These are phyloP conservation scores for Yamadazyma aaseri DNA, from an alignment of 1,139 yeast species.

Conservation along the genomic window DNA sequence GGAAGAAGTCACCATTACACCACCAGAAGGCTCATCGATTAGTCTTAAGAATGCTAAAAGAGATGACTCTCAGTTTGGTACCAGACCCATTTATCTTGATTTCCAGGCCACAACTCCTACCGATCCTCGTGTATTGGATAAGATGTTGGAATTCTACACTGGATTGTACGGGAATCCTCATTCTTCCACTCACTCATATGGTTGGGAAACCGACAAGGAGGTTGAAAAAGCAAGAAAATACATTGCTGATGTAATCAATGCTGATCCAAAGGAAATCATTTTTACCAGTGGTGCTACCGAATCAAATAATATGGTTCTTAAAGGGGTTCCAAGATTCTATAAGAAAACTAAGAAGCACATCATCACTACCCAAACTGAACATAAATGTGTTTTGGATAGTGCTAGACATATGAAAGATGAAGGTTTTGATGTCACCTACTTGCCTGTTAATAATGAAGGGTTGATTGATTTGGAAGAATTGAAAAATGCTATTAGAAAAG, in stretches of 20 bases:
- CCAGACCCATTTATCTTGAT: slow-evolving; percentile 88
- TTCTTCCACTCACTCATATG: slow-evolving; percentile 95
- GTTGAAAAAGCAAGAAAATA: slow-evolving; percentile 84
- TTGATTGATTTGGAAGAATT: slow-evolving; percentile 74
- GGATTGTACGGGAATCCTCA: slow-evolving; percentile 98
- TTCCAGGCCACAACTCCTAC: slow-evolving; percentile 98
- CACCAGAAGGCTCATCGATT: slow-evolving; percentile 45
- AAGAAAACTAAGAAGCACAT: slow-evolving; percentile 87
- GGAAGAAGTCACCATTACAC: slow-evolving; percentile 12
- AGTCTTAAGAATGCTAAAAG: slow-evolving; percentile 46
- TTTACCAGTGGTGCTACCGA: slow-evolving; percentile 99
- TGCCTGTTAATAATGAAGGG: slow-evolving; percentile 83
- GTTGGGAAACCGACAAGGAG: slow-evolving; percentile 97
- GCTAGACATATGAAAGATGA: slow-evolving; percentile 94
- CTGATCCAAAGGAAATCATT: slow-evolving; percentile 95
- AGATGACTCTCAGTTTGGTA: slow-evolving; percentile 52
- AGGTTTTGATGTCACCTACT: slow-evolving; percentile 93
- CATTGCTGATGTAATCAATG: slow-evolving; percentile 80
- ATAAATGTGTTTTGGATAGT: slow-evolving; percentile 95
- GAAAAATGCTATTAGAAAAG: slow-evolving; percentile 83
- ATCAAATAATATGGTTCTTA: slow-evolving; percentile 88
- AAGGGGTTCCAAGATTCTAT: slow-evolving; percentile 95
- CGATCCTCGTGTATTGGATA: slow-evolving; percentile 94
- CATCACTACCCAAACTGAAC: slow-evolving; percentile 95
- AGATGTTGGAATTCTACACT: slow-evolving; percentile 88